These are phyloP conservation scores for Neoarthrinium moseri DNA, from an alignment of 2,329 filamentous ascomycete genomes.

Conservation along the genomic window DNA sequence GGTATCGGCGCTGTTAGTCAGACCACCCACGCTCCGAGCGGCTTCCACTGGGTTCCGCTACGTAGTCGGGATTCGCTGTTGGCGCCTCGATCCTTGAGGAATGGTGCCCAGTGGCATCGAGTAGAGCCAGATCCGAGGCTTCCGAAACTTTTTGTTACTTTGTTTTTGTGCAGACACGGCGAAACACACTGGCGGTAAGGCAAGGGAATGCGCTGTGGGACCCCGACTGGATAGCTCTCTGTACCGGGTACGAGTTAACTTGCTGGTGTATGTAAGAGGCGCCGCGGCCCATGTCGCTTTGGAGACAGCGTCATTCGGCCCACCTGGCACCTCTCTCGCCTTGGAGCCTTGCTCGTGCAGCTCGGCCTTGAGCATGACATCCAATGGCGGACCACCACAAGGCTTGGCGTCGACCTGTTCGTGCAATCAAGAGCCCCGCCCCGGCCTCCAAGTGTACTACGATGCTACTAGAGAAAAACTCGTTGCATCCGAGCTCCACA, in stretches of 20 bases:
- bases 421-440: not conserved
- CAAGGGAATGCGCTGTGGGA: no score
- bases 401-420: not conserved
- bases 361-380: not conserved
- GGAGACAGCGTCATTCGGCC: conserved; percentile 8
- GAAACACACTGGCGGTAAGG: not conserved
- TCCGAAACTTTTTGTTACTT: not conserved
- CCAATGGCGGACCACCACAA: conserved; percentile 3
- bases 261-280: no score
- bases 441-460: no score
- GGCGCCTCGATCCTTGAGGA: no score
- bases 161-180: not conserved
- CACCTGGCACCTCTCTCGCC: not conserved
- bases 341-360: conserved; percentile 1
- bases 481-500: not conserved
- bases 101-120: not conserved
- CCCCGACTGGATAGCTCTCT: no score
- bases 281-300: not conserved
- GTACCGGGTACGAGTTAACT: no score
- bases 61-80: no score
- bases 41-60: no score
- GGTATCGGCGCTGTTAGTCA: no score
- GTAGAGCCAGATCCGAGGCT: not conserved
- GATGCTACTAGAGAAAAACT: not conserved
- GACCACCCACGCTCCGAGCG: no score